Percentiles rank a stretch among this genome's conserved stretches.
Evolutionary conservation across 331 rosid species (phyloP).

Genomic region (Malus hybrid): DNA sequence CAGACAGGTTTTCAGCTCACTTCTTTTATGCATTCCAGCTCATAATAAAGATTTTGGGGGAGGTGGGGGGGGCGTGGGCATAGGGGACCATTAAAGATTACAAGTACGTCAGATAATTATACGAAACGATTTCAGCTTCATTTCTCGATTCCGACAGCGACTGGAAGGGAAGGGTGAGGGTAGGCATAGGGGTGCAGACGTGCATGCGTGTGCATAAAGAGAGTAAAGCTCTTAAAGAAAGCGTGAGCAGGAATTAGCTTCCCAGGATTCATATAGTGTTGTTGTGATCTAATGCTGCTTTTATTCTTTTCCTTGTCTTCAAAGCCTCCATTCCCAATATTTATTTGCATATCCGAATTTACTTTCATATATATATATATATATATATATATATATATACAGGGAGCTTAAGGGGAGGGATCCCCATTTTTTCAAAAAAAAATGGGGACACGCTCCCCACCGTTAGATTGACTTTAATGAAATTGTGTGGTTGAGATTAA

Average conservation of each 20-base stretch:
- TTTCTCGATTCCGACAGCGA: neutral
- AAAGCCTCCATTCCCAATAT: slow-evolving; percentile 80
- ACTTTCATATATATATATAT: too few species aligned
- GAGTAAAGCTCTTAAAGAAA: slow-evolving; percentile 39
- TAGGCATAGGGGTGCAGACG: neutral
- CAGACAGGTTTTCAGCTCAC: neutral
- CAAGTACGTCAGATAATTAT: neutral
- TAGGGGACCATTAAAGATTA: neutral
- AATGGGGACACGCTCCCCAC: too few species aligned
- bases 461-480: too few species aligned
- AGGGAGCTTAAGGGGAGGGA: too few species aligned
- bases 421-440: too few species aligned
- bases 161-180: neutral
- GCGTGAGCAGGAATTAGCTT: slow-evolving; percentile 89
- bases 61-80: neutral
- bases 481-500: too few species aligned
- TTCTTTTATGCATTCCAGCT: neutral
- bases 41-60: neutral
- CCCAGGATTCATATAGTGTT: slow-evolving; percentile 87
- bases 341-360: slow-evolving; percentile 20
- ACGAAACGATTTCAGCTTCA: neutral
- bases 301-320: slow-evolving; percentile 79
- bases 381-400: too few species aligned
- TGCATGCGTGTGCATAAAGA: slow-evolving; percentile 3
- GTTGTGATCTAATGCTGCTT: slow-evolving; percentile 76